These are phyloP conservation scores for Penicillium sp. DNA, from an alignment of 2,329 filamentous ascomycete species.

Conservation along the genomic window DNA sequence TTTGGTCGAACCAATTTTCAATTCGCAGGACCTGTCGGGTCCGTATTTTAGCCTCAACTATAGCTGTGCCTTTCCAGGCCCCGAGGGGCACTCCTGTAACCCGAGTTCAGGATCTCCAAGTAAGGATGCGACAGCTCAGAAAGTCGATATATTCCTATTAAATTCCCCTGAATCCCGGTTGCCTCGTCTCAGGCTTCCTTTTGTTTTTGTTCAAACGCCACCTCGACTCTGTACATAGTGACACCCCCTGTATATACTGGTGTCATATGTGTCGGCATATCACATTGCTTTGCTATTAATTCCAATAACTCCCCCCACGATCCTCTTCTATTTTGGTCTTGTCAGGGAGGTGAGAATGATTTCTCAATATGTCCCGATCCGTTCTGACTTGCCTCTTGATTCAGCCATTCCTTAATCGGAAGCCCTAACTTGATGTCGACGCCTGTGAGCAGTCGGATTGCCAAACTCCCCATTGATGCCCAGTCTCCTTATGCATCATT, in stretches of 20 bases:
- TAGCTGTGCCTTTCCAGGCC: constrained; percentile 16
- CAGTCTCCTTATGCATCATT: constrained; percentile 31
- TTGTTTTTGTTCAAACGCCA: constrained; percentile 1
- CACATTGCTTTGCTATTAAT: constrained; percentile 6
- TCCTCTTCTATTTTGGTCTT: background rate
- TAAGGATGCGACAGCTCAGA: constrained; percentile 22
- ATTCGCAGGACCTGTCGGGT: too few species aligned
- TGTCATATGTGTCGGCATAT: constrained; percentile 7
- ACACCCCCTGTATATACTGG: constrained; percentile 19
- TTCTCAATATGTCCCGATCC: background rate
- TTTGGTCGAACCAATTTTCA: background rate
- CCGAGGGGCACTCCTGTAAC: constrained; percentile 18
- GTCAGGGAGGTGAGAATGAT: constrained; percentile 11
- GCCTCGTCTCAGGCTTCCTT: constrained; percentile 12
- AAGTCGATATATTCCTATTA: constrained; percentile 13
- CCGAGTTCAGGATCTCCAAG: constrained; percentile 17
- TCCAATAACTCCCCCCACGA: background rate
- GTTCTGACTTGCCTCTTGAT: constrained; percentile 8
- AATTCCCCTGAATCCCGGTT: constrained; percentile 16
- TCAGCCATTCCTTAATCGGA: background rate
- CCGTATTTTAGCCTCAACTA: constrained; percentile 21
- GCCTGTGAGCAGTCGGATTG: constrained; percentile 13
- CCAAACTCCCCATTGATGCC: constrained; percentile 21
- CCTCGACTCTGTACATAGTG: constrained; percentile 14
- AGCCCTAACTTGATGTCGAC: constrained; percentile 7